Evolutionary conservation across 495 filamentous ascomycete species (phyloP), one percentile per base, ranked within the genome.

Genomic region (Tuber brumale): DNA sequence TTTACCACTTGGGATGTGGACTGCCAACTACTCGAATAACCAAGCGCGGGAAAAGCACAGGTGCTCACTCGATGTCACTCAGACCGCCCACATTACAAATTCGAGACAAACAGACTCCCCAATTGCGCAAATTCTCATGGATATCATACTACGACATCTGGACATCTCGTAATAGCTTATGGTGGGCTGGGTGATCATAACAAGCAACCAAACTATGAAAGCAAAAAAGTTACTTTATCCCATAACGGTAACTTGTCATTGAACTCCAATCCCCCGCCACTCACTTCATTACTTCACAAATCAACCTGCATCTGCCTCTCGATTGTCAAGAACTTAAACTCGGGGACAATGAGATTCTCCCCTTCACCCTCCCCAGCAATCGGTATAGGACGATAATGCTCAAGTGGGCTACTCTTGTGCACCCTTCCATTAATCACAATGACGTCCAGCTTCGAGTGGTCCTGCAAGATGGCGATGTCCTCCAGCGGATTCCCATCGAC

Each of bases 341-440:
- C 57, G 27, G 57, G 57, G 14, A 66, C 57, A 66, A 66, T 31
- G 9, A 19, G 27, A 35, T 6, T 19, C 57, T 35, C 57, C 57
- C 4, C 27, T 1, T 27, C 57, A 19, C 31, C 27, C 57, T 66
- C 27, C 12, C 57, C 31, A 14, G 57, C 27, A 35, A 66, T 66
- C 14, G 57, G 57, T 19, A 66, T 66, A 31, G 57, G 57, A 35
- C 57, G 57, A 12, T 66, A 66, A 80, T 85, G 84, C 73, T 87
- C 85, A 48, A 83, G 84, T 44, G 75, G 76, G 7, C 81, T 82
- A 41, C 83, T 83, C 75, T 87, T 88, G 75, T 87, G 85, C 27
- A 88, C 82, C 18, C 85, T 77, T 0, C 86, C 86, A 77, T 88
- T 88, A 70, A 88, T 87, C 43, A 86, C 77, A 72, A 87, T 86